A percentile compares a stretch with the other conserved stretches of the same genome.
phyloP scores from a whole-genome alignment of 495 filamentous ascomycete species.

The Hamigera avellanea region DNA sequence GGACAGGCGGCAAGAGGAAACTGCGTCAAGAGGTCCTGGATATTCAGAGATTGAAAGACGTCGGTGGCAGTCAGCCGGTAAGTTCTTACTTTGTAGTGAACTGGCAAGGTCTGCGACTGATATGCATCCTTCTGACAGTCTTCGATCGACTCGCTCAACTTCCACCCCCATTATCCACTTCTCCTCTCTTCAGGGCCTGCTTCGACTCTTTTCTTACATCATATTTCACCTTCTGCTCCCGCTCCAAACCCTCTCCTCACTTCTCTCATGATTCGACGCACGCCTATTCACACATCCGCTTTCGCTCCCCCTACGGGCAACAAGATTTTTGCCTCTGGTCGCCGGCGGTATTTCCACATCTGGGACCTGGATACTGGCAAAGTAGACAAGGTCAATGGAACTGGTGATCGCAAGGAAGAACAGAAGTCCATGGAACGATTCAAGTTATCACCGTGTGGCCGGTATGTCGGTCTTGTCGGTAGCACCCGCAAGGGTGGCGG shows the following conservation, averaged over 20 bases:
- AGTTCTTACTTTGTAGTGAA: slow-evolving; percentile 8
- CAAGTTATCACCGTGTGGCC: slow-evolving; percentile 73
- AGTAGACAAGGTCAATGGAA: slow-evolving; percentile 74
- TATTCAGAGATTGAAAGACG: slow-evolving; percentile 63
- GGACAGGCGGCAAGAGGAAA: slow-evolving; percentile 38
- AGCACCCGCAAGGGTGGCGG: slow-evolving; percentile 73
- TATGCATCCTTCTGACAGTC: slow-evolving; percentile 36
- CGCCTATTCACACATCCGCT: slow-evolving; percentile 66
- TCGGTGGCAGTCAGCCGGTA: slow-evolving; percentile 47
- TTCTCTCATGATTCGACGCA: slow-evolving; percentile 72
- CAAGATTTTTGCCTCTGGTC: slow-evolving; percentile 69
- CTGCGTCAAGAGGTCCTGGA: slow-evolving; percentile 79
- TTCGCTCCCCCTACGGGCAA: slow-evolving; percentile 46
- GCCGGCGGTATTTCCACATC: slow-evolving; percentile 83
- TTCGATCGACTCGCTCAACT: slow-evolving; percentile 68
- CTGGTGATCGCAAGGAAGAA: slow-evolving; percentile 55
- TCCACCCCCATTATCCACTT: slow-evolving; percentile 81
- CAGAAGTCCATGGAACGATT: slow-evolving; percentile 87
- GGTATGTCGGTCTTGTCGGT: slow-evolving; percentile 70
- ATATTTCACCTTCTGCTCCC: slow-evolving; percentile 65
- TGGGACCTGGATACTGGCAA: slow-evolving; percentile 78
- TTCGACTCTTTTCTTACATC: slow-evolving; percentile 77
- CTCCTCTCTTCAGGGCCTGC: slow-evolving; percentile 80
- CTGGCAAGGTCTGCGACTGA: background rate
- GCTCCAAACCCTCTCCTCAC: slow-evolving; percentile 78